Conservation (phyloP, 345 rosid species). For the Balakata baccata region DNA sequence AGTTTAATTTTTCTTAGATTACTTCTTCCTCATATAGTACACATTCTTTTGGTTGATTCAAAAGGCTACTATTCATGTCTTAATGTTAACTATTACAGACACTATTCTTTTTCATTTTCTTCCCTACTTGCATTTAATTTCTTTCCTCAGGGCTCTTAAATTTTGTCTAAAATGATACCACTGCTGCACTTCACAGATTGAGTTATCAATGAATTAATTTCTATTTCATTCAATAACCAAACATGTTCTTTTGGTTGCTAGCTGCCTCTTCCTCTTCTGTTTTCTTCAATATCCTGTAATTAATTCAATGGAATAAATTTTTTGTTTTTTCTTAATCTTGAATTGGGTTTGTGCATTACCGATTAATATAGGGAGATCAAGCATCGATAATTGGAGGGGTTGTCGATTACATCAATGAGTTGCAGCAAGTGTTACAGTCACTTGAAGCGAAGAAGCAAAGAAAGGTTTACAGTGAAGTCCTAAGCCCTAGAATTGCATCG, state of each 20-base stretch:
- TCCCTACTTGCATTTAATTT: not conserved
- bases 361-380: conserved; percentile 71
- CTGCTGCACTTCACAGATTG: too few species aligned
- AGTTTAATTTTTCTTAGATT: not conserved
- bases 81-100: not conserved
- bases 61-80: not conserved
- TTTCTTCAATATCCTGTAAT: too few species aligned
- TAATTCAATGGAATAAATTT: too few species aligned
- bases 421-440: conserved; percentile 85
- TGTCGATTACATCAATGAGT: conserved; percentile 87
- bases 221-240: too few species aligned
- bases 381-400: conserved; percentile 99
- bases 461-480: conserved; percentile 76
- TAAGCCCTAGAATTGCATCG: conserved; percentile 64
- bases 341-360: too few species aligned
- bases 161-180: not conserved
- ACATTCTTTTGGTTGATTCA: not conserved
- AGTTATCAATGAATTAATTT: too few species aligned
- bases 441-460: conserved; percentile 93
- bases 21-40: not conserved
- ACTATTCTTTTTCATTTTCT: not conserved
- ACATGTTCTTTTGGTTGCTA: too few species aligned
- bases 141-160: not conserved
- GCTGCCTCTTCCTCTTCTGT: too few species aligned
- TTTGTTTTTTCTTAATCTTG: not conserved